Evolutionary conservation across 2,329 filamentous ascomycete species (phyloP).

Genomic region (Tolypocladium tropicale): DNA sequence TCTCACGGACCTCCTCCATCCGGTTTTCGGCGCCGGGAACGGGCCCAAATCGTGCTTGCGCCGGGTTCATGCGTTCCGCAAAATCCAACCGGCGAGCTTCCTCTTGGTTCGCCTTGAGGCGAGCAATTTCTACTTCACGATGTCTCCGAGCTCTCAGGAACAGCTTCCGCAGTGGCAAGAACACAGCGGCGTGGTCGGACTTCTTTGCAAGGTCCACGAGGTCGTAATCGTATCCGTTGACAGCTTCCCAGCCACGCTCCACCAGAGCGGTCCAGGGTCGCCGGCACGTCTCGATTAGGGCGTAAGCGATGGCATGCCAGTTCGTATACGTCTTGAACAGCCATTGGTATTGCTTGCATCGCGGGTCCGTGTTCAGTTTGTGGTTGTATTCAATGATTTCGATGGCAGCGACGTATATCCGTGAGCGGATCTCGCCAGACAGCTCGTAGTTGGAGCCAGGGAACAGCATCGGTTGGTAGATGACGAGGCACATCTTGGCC

Average conservation of each 20-base stretch:
- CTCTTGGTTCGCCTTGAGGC: slow-evolving; percentile 36
- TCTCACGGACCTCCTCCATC: slow-evolving; percentile 34
- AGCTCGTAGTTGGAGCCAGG: slow-evolving; percentile 45
- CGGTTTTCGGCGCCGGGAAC: slow-evolving; percentile 35
- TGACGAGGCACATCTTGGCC: slow-evolving; percentile 67
- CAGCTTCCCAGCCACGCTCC: slow-evolving; percentile 39
- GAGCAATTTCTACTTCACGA: slow-evolving; percentile 37
- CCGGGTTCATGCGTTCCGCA: slow-evolving; percentile 33
- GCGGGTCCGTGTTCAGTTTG: slow-evolving; percentile 50
- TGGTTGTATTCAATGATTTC: slow-evolving; percentile 64
- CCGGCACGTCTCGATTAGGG: slow-evolving; percentile 34
- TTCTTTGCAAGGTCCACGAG: slow-evolving; percentile 33
- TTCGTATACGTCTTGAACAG: slow-evolving; percentile 40
- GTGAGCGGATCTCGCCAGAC: slow-evolving; percentile 53
- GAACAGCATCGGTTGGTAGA: slow-evolving; percentile 64
- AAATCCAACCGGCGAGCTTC: slow-evolving; percentile 39
- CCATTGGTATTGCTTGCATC: slow-evolving; percentile 37
- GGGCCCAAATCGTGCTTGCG: slow-evolving; percentile 35
- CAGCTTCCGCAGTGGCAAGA: slow-evolving; percentile 43
- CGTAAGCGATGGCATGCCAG: slow-evolving; percentile 40
- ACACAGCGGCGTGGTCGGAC: slow-evolving; percentile 36
- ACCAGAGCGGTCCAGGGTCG: slow-evolving; percentile 38
- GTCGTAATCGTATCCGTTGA: slow-evolving; percentile 28
- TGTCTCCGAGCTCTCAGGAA: slow-evolving; percentile 42
- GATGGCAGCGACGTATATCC: slow-evolving; percentile 60